These are phyloP conservation scores for Ophiosphaerella narmari DNA, from an alignment of 2,329 filamentous ascomycete genomes.

Conservation along the genomic window DNA sequence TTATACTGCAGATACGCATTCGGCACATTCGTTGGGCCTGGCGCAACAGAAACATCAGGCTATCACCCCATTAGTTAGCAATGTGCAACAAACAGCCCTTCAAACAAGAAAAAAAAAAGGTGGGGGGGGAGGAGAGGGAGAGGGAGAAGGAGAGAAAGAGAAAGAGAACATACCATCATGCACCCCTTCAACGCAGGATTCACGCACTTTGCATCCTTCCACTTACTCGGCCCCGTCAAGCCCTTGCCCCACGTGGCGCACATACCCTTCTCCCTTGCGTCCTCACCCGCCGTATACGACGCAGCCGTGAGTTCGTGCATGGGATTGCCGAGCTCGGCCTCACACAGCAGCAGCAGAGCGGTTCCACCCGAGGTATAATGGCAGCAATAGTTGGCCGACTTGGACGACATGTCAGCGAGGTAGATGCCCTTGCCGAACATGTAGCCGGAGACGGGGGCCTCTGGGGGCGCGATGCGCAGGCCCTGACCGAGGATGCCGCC, in stretches of 20 bases:
- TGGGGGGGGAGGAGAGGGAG: too few relatives aligned
- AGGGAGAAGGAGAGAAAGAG: too few relatives aligned
- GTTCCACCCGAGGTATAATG: constrained; percentile 66
- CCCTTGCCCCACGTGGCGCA: constrained; percentile 75
- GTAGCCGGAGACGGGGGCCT: constrained; percentile 79
- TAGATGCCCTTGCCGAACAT: constrained; percentile 94
- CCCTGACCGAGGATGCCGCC: constrained; percentile 87
- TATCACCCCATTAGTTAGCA: constrained; percentile 14
- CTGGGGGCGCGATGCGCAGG: constrained; percentile 83
- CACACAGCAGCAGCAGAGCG: constrained; percentile 79
- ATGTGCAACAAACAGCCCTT: neutral
- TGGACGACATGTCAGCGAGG: constrained; percentile 78
- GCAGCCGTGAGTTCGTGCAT: constrained; percentile 66
- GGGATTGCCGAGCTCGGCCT: constrained; percentile 79
- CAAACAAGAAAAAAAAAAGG: too few relatives aligned
- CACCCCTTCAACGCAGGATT: constrained; percentile 69
- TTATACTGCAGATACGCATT: constrained; percentile 66
- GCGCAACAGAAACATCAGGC: constrained; percentile 42
- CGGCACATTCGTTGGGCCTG: constrained; percentile 55
- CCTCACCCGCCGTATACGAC: constrained; percentile 66
- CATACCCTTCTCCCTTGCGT: constrained; percentile 64
- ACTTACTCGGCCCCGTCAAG: constrained; percentile 63
- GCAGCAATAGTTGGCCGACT: constrained; percentile 79
- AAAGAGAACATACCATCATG: constrained; percentile 63
- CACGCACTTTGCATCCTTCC: constrained; percentile 76